Conservation (phyloP, 2,329 filamentous ascomycete genomes). For the Sporothrix protearum region DNA sequence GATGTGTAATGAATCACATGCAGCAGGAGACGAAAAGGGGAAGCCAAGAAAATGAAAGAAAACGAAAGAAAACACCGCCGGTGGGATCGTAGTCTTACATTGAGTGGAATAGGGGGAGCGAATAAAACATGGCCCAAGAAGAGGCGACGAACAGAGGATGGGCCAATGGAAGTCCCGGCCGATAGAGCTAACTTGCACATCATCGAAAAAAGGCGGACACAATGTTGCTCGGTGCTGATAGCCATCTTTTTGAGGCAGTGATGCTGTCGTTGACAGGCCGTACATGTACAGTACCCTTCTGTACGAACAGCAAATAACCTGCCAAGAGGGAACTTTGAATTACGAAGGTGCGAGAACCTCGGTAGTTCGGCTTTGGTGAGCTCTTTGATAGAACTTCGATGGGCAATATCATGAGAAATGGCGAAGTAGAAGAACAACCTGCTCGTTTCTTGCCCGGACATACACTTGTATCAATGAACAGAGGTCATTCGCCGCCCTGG, state of each 20-base stretch:
- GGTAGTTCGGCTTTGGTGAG: neutral
- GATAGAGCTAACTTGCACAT: neutral
- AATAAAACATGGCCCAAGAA: neutral
- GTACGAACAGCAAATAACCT: neutral
- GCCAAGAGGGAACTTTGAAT: neutral
- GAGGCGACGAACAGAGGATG: neutral
- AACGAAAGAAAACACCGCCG: neutral
- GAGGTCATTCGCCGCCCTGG: neutral
- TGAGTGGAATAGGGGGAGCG: neutral
- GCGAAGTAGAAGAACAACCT: neutral
- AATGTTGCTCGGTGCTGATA: neutral
- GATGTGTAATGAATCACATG: slow-evolving; percentile 4
- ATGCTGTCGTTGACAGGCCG: neutral
- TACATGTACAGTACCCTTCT: too few relatives aligned
- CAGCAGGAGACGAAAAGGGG: neutral
- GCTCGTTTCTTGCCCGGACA: neutral
- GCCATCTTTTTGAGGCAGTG: neutral
- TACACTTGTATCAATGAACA: neutral
- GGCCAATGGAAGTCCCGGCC: neutral
- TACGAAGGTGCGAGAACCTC: neutral
- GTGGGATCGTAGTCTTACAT: too few relatives aligned
- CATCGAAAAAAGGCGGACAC: neutral
- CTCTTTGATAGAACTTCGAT: too few relatives aligned
- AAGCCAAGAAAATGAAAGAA: neutral
- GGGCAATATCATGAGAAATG: neutral